phyloP scores from a whole-genome alignment of 371 early-diverging fungal species.

The Funneliformis caledonium region DNA sequence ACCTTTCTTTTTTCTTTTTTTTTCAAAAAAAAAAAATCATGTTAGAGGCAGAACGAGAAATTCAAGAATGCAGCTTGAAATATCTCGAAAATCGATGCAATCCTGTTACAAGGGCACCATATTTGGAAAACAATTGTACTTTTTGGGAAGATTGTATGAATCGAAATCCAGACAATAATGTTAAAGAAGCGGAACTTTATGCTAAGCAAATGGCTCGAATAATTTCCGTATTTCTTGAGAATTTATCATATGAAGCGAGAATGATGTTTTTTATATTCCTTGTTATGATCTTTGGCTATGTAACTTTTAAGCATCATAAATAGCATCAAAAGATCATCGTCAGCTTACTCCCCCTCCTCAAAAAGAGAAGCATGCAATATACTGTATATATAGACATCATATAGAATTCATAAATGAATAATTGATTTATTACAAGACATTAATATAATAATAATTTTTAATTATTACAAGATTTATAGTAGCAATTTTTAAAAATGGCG shows the following conservation, averaged over 20 bases:
- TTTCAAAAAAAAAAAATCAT: no score
- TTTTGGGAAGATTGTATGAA: constrained; percentile 9
- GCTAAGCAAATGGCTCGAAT: background rate
- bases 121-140: constrained; percentile 14
- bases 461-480: background rate
- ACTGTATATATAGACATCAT: no score
- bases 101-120: background rate
- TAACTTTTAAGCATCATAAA: background rate
- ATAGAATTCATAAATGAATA: background rate
- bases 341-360: no score
- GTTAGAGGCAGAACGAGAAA: background rate
- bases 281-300: background rate
- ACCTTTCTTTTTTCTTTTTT: background rate
- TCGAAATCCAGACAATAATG: background rate
- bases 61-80: background rate
- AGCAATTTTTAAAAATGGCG: background rate
- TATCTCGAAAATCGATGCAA: background rate
- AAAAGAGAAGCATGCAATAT: no score
- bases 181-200: background rate
- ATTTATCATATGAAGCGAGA: constrained; percentile 3
- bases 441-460: background rate
- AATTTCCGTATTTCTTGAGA: background rate
- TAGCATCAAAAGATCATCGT: background rate
- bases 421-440: background rate
- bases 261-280: background rate